Percentiles rank a stretch among this genome's conserved stretches.
Evolutionary conservation across 1,139 yeast species (phyloP).

Genomic region (Pichia sp.): DNA sequence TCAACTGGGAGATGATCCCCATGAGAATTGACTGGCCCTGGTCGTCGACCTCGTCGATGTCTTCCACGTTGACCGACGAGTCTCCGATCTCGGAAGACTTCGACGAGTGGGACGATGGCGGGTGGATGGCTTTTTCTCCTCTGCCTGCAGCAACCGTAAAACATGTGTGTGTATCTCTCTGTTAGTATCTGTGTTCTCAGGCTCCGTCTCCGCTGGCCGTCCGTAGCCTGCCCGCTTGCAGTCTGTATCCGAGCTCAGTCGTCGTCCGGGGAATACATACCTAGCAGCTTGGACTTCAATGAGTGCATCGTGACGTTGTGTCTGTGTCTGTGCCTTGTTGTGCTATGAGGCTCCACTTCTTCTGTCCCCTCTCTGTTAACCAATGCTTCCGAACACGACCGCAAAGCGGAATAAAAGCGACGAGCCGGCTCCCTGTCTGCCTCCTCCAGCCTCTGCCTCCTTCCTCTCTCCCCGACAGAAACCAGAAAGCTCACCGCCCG

Average conservation of each 20-base stretch:
- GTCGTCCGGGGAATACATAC: constrained; percentile 19
- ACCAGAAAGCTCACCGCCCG: neutral
- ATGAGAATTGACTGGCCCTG: constrained; percentile 82
- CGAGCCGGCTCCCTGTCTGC: neutral
- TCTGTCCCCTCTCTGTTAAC: neutral
- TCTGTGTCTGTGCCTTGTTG: neutral
- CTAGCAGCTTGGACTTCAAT: constrained; percentile 26
- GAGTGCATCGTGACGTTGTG: constrained; percentile 22
- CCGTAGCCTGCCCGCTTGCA: no score
- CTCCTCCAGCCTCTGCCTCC: neutral
- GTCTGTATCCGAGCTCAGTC: no score
- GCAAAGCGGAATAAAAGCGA: no score
- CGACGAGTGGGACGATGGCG: constrained; percentile 2
- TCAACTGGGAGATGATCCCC: constrained; percentile 83
- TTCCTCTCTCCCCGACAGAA: neutral
- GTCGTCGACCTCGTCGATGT: constrained; percentile 85
- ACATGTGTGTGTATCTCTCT: no score
- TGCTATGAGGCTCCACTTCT: neutral
- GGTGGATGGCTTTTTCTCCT: constrained; percentile 16
- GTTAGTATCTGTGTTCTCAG: no score
- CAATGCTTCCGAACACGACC: neutral
- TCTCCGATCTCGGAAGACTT: constrained; percentile 4
- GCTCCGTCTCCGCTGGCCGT: no score
- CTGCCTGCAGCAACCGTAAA: constrained; percentile 18
- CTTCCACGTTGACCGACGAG: constrained; percentile 41